Conservation (phyloP, 495 filamentous ascomycete species). For the Tuber umbilicatum region DNA sequence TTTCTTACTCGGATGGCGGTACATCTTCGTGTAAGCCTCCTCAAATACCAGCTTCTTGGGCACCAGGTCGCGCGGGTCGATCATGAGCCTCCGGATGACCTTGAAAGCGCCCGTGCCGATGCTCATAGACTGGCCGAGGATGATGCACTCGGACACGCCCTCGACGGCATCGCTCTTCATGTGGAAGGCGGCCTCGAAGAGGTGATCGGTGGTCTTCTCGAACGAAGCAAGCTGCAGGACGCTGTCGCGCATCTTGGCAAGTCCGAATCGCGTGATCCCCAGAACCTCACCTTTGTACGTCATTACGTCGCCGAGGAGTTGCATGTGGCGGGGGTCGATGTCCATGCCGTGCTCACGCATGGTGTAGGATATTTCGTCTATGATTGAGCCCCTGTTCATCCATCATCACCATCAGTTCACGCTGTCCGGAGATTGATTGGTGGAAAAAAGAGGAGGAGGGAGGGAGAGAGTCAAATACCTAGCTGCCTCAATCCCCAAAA, state of each 20-base stretch:
- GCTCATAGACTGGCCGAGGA: constrained; percentile 89
- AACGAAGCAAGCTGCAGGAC: constrained; percentile 94
- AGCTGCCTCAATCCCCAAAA: constrained; percentile 96
- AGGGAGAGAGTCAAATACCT: constrained; percentile 24
- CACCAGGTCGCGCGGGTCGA: constrained; percentile 58
- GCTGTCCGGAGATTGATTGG: constrained; percentile 2
- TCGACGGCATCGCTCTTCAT: constrained; percentile 85
- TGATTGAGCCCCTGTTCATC: constrained; percentile 36
- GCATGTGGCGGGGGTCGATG: constrained; percentile 98
- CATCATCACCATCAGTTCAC: not conserved
- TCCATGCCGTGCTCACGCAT: constrained; percentile 56
- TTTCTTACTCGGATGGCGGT: constrained; percentile 7
- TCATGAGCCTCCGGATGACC: constrained; percentile 67
- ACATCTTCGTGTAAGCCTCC: constrained; percentile 45
- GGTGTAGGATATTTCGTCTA: constrained; percentile 41
- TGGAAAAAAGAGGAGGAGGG: not conserved
- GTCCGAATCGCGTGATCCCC: constrained; percentile 94
- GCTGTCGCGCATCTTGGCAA: constrained; percentile 93
- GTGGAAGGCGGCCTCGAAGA: constrained; percentile 87
- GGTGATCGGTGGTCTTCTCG: constrained; percentile 96
- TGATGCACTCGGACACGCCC: constrained; percentile 94
- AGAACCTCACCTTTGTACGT: constrained; percentile 96
- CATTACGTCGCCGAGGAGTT: constrained; percentile 97
- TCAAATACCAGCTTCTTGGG: constrained; percentile 68
- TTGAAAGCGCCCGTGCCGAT: constrained; percentile 89